These are phyloP conservation scores for Coelastrella sp. DNA, from an alignment of 139 green algal species.

Conservation along the genomic window DNA sequence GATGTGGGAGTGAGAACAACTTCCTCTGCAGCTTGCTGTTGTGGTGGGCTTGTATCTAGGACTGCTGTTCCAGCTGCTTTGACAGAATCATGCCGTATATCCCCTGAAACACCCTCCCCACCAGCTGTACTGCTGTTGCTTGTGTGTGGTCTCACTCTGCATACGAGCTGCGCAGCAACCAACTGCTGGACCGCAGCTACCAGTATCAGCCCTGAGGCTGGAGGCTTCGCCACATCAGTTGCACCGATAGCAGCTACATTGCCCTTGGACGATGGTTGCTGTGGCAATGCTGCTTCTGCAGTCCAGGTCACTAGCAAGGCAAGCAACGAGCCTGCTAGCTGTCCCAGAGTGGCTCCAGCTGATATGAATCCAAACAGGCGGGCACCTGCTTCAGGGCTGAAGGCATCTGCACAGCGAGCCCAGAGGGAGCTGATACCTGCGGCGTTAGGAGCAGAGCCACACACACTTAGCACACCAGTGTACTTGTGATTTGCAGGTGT, in stretches of 20 bases:
- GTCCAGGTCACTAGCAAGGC: conserved; percentile 1
- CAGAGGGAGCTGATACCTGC: conserved; percentile 69
- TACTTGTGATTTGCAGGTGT: background rate
- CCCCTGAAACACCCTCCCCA: background rate
- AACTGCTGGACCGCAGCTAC: conserved; percentile 50
- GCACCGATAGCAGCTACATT: conserved; percentile 24
- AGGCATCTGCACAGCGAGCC: conserved; percentile 82
- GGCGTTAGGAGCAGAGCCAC: background rate
- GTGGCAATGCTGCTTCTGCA: background rate
- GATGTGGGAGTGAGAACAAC: too few relatives aligned
- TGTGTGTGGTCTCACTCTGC: background rate
- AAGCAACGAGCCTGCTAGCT: conserved; percentile 75
- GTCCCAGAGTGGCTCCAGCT: conserved; percentile 71
- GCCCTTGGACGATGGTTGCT: background rate
- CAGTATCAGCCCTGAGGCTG: conserved; percentile 52
- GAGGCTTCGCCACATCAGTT: background rate
- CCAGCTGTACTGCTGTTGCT: background rate
- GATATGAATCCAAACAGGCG: conserved; percentile 49
- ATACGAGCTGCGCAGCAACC: conserved; percentile 30
- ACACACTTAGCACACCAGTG: background rate
- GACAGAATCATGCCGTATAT: background rate
- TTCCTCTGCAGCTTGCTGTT: background rate
- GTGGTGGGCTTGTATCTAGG: background rate
- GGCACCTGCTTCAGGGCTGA: conserved; percentile 68
- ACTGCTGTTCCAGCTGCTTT: too few relatives aligned